phyloP scores from a whole-genome alignment of 345 rosid species.

The Eucalyptus globulus region DNA sequence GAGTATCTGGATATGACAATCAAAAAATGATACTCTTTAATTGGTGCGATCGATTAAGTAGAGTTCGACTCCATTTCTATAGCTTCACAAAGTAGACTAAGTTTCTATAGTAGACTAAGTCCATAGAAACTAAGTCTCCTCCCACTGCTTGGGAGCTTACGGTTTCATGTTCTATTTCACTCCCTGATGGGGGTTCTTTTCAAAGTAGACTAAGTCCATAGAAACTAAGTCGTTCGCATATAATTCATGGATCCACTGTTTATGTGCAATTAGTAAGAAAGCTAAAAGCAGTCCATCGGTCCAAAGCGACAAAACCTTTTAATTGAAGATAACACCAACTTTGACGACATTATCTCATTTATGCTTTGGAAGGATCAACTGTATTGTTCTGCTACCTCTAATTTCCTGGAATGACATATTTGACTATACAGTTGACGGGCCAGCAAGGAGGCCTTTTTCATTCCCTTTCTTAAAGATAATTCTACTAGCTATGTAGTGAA shows the following conservation, averaged over 20 bases:
- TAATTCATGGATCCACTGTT: neutral
- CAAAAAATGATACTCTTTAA: too few relatives aligned
- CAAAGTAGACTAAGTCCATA: neutral
- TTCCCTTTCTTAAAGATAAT: neutral
- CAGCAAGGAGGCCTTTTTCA: neutral
- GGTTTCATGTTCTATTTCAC: too few relatives aligned
- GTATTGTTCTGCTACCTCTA: neutral
- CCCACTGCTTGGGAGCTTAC: too few relatives aligned
- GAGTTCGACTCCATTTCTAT: too few relatives aligned
- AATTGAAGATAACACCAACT: neutral
- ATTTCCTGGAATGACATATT: neutral
- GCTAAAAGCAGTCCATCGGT: neutral
- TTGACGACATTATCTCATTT: neutral
- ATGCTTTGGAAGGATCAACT: neutral
- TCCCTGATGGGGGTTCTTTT: too few relatives aligned
- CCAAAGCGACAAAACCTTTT: neutral
- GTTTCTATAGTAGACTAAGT: neutral
- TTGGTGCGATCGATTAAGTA: too few relatives aligned
- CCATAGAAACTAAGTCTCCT: neutral
- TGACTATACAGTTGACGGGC: neutral
- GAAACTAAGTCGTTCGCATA: neutral
- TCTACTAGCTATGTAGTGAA: neutral
- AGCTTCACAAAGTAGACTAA: too few relatives aligned
- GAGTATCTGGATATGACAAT: too few relatives aligned
- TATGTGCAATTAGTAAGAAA: neutral